Percentiles rank a stretch among this genome's conserved stretches.
Evolutionary conservation across 306 rosid genomes (phyloP).

Genomic region (Ziziphus jujuba): DNA sequence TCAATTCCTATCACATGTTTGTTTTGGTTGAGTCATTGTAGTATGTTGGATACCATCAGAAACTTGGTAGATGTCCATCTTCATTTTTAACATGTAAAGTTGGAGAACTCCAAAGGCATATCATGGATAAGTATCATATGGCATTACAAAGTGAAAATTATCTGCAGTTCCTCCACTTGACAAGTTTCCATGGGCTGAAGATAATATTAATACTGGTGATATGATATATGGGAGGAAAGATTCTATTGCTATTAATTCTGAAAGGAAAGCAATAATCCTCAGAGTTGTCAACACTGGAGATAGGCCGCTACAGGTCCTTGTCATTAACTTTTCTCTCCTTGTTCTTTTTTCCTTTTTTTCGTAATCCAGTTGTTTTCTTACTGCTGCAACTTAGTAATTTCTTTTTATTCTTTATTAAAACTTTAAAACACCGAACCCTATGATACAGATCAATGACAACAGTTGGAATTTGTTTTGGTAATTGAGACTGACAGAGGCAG

Average conservation of each 20-base stretch:
- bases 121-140: slow-evolving; percentile 11
- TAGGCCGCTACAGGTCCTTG: slow-evolving; percentile 87
- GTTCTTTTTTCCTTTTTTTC: no score
- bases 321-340: neutral
- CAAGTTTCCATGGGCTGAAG: slow-evolving; percentile 56
- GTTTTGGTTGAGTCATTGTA: no score
- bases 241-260: slow-evolving; percentile 47
- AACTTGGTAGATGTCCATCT: no score
- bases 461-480: no score
- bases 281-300: slow-evolving; percentile 77
- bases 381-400: neutral
- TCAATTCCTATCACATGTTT: no score
- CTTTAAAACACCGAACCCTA: slow-evolving; percentile 6
- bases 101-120: slow-evolving; percentile 1
- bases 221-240: slow-evolving; percentile 38
- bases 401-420: neutral
- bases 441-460: no score
- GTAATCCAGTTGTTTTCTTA: no score
- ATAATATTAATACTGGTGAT: slow-evolving; percentile 60
- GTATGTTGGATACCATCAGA: no score
- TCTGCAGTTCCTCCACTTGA: slow-evolving; percentile 80
- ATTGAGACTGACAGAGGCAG: no score
- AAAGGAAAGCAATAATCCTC: slow-evolving; percentile 64
- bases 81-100: neutral
- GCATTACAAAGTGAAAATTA: slow-evolving; percentile 23